Percentiles rank a stretch among this genome's conserved stretches.
phyloP scores from a whole-genome alignment of 176 grass and related monocot genomes.

The Eragrostis curvula region DNA sequence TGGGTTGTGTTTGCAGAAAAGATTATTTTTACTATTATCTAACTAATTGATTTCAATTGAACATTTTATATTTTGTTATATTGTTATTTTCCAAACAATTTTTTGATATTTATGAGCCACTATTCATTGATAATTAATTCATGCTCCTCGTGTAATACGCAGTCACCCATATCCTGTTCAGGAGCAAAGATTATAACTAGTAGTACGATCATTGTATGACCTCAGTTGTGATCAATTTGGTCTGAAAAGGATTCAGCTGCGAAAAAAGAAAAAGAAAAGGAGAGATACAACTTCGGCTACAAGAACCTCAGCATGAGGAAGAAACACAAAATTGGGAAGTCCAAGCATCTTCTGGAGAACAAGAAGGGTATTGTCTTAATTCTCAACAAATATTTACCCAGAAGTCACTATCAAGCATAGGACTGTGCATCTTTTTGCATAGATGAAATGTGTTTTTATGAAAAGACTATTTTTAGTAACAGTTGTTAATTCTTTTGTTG shows the following conservation, averaged over 20 bases:
- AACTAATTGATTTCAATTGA: background rate
- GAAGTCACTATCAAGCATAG: constrained; percentile 12
- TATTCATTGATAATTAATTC: background rate
- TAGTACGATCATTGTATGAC: background rate
- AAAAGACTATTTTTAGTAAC: background rate
- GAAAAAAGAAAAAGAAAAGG: background rate
- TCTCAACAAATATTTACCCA: constrained; percentile 14
- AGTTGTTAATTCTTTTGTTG: background rate
- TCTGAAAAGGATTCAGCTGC: constrained; percentile 23
- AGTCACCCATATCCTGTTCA: constrained; percentile 4
- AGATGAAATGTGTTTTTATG: background rate
- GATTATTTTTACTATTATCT: constrained; percentile 5
- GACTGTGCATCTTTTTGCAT: background rate
- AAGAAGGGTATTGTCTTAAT: constrained; percentile 65
- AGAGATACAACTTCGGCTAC: background rate
- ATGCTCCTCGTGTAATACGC: background rate
- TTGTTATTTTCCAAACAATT: background rate
- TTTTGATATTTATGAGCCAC: background rate
- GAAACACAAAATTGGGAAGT: constrained; percentile 65
- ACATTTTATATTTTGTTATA: background rate
- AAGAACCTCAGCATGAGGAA: constrained; percentile 55
- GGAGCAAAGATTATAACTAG: constrained; percentile 21
- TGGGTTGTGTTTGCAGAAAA: background rate
- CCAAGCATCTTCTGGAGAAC: constrained; percentile 66
- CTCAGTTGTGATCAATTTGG: constrained; percentile 29